Evolutionary conservation across 306 rosid genomes (phyloP).

Genomic region (Castanea crenata): DNA sequence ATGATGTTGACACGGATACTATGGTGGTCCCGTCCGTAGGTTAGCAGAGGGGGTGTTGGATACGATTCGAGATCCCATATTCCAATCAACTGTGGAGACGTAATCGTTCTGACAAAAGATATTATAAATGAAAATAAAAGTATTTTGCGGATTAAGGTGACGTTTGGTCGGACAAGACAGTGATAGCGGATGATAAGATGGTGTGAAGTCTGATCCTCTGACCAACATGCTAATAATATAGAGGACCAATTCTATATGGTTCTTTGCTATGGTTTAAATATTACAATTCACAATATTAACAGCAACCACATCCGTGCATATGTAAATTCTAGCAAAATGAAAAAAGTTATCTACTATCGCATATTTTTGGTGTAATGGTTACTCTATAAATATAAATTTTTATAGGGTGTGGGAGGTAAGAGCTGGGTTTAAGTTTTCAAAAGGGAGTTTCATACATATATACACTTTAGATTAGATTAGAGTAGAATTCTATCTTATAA

Average conservation of each 20-base stretch:
- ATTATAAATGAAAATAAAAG: neutral
- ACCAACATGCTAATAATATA: neutral
- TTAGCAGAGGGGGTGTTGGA: conserved; percentile 11
- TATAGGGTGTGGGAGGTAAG: too few species aligned
- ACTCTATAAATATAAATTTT: too few species aligned
- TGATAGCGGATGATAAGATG: conserved; percentile 21
- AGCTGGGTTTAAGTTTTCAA: too few species aligned
- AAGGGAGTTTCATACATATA: too few species aligned
- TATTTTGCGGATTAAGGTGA: conserved; percentile 43
- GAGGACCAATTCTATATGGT: neutral
- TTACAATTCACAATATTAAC: too few species aligned
- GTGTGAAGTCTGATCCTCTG: conserved; percentile 38
- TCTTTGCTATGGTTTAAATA: too few species aligned
- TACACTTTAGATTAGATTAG: too few species aligned
- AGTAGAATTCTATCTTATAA: too few species aligned
- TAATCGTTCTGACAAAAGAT: conserved; percentile 11
- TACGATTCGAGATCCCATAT: conserved; percentile 26
- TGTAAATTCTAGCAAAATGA: too few species aligned
- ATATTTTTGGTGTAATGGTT: too few species aligned
- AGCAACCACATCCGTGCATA: too few species aligned
- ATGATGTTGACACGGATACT: conserved; percentile 53
- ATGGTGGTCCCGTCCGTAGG: conserved; percentile 43
- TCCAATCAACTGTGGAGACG: conserved; percentile 33
- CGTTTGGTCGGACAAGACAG: conserved; percentile 45
- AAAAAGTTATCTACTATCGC: too few species aligned